Base-by-base conservation (phyloP, 768 basidiomycete species). In the Leccinum arenicola region DNA sequence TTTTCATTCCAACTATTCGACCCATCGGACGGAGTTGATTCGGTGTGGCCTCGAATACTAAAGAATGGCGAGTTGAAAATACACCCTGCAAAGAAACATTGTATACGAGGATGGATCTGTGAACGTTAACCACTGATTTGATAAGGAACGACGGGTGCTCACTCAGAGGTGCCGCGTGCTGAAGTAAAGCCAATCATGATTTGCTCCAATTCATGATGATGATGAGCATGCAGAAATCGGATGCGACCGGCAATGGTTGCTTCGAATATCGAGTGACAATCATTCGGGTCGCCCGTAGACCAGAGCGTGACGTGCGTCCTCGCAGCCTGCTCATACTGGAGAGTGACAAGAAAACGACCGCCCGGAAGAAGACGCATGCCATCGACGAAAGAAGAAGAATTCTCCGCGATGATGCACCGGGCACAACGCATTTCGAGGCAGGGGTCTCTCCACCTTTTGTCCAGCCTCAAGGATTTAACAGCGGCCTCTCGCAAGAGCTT, bases 291-390 rank as follows among this genome's bases (percentile, higher is more conserved):
- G n/a, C 66, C 67, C 27, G 76, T 61, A 50, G 74, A 78, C 79
- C 82, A 83, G 11, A 84, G 65, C 11, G 75, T 77, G 21, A 85
- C 64, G 31, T 73, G 69, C 6, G 79, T 75, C 8, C 75, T 73
- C 52, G 74, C 72, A 2, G 61, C 65, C 3, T 60, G 68, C 55
- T 72, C 69, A 9, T 73, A 73, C 56, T 77, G 75, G 27, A 81
- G 72, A 25, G 77, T 77, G 5, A 82, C 73, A 23, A 84, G 77
- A 79, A 80, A 83, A 25, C 75, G 68, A 14, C 77, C 74, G n/a
- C 80, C 81, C 6, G 74, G 73, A 19, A 84, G 73, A 52, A 81
- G 72, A 57, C 78, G 77, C 71, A 84, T 78, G 50, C 77, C 74
- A 29, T 75, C 73, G 47, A 81, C 76, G 19, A 78, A 74, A 33